Conservation (phyloP, 139 green algal species). For the Diplosphaera chodatii region DNA sequence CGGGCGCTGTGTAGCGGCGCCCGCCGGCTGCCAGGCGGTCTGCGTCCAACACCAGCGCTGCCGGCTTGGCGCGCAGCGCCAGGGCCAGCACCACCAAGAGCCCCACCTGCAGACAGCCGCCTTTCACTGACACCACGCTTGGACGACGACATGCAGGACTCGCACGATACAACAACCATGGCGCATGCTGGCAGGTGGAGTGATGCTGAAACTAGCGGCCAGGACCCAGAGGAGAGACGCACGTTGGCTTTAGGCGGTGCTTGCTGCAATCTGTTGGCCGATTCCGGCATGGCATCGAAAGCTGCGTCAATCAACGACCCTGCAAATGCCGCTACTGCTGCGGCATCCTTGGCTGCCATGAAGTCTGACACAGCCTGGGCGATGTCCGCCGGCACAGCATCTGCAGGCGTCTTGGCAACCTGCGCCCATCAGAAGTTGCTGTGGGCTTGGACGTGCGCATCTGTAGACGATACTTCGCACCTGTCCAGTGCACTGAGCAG, state of each 20-base stretch:
- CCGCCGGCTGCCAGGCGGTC: conserved; percentile 12
- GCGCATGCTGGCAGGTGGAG: no score
- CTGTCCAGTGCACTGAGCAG: no score
- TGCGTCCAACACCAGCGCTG: conserved; percentile 14
- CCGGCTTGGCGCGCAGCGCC: conserved; percentile 19
- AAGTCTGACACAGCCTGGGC: not conserved
- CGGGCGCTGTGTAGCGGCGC: conserved; percentile 6
- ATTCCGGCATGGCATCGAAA: conserved; percentile 8
- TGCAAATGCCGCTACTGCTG: conserved; percentile 4
- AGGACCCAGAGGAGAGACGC: not conserved
- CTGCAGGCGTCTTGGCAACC: conserved; percentile 6
- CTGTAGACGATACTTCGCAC: no score
- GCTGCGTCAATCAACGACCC: not conserved
- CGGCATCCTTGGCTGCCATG: not conserved
- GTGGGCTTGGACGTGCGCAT: not conserved
- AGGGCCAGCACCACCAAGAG: conserved; percentile 16
- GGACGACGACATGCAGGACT: no score
- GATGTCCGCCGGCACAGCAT: conserved; percentile 6
- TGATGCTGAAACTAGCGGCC: no score
- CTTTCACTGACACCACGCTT: no score
- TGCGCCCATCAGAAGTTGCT: not conserved
- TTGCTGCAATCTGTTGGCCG: not conserved
- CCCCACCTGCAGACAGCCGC: conserved; percentile 1
- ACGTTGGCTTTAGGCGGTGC: conserved; percentile 12
- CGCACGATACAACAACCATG: no score